Evolutionary conservation across 2,329 filamentous ascomycete genomes (phyloP).

Genomic region (Sordariomycetes sp.): DNA sequence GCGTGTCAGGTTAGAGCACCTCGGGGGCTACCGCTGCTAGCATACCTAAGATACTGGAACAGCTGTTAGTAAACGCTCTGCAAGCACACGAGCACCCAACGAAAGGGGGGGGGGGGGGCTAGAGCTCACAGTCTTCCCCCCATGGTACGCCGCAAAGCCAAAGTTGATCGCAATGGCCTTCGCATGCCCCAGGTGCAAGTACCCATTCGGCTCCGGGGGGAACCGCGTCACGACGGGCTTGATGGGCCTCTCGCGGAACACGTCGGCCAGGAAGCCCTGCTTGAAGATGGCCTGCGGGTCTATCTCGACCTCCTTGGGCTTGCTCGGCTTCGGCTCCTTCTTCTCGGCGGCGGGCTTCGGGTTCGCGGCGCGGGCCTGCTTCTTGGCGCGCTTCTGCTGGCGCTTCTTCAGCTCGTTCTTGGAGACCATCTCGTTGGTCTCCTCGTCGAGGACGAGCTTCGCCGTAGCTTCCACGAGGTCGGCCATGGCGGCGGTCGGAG

Average conservation of each 20-base stretch:
- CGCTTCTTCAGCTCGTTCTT: conserved; percentile 52
- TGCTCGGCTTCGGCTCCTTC: conserved; percentile 17
- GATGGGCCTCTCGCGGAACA: conserved; percentile 54
- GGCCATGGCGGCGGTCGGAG: neutral
- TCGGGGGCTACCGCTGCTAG: neutral
- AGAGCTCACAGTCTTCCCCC: conserved; percentile 42
- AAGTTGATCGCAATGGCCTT: conserved; percentile 97
- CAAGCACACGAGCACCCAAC: neutral
- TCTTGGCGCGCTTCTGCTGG: conserved; percentile 43
- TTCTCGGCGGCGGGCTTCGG: conserved; percentile 21
- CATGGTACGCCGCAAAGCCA: conserved; percentile 77
- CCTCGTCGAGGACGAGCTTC: conserved; percentile 48
- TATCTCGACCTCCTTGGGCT: conserved; percentile 12
- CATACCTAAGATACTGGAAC: too few species aligned
- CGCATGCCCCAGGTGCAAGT: conserved; percentile 82
- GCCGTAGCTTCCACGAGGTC: conserved; percentile 19
- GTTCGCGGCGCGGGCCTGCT: conserved; percentile 29
- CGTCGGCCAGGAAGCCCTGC: conserved; percentile 59
- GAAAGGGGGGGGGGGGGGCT: conserved; percentile 5
- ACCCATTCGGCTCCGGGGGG: conserved; percentile 84
- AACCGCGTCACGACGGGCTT: conserved; percentile 58
- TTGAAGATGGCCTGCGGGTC: conserved; percentile 64
- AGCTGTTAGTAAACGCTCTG: neutral
- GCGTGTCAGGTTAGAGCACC: neutral
- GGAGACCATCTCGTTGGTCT: conserved; percentile 53